Base-by-base conservation (phyloP, 495 filamentous ascomycete genomes). In the Parachaetomium inaequale region DNA sequence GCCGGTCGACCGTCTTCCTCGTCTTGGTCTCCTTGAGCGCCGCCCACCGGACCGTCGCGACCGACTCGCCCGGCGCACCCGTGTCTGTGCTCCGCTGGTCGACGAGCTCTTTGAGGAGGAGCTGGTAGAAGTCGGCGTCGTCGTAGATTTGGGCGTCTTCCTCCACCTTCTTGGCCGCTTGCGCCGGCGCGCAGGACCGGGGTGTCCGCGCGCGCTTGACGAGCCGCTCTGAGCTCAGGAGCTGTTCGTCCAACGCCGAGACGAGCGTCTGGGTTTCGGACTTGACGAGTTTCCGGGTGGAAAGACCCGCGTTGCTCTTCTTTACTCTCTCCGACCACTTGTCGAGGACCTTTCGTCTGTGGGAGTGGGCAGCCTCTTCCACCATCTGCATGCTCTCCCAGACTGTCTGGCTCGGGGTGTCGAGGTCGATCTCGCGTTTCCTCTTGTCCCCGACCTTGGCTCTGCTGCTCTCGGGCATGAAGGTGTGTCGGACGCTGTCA, bases 71-170 rank as follows among this genome's bases (percentile, higher is more conserved):
- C 64, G 73, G 72, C 1, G 78, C 76, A 0, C 77, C 74, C 10
- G 79, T 73, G 55, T 88, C 87, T 1, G 79, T 73, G 74, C 89
- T 88, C 55, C 92, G 85, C 70, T 91, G 88, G 66, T 95, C 90
- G 32, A 98, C 90, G 1, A 98, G 84, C 63, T 96, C 92, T 63
- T 96, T 94, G 17, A 98, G 83, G 8, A 96, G 81, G 8, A 91
- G 80, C 69, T 94, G 89, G 78, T 98, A 98, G 76, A 98, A 96
- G 70, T 92, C 85, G 8, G 89, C 88, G 68, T 98, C 94, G 67
- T 98, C 93, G 76, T 92, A 98, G 69, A 96, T 83, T 4, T 78
- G 66, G 12, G 63, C 63, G 61, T 82, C 80, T 66, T 84, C 79
- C 6, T 78, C 76, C 10, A 81, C 64, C 63, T 82, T 82, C 42